Evolutionary conservation across 768 basidiomycete genomes (phyloP).

Genomic region (Imleria badia): DNA sequence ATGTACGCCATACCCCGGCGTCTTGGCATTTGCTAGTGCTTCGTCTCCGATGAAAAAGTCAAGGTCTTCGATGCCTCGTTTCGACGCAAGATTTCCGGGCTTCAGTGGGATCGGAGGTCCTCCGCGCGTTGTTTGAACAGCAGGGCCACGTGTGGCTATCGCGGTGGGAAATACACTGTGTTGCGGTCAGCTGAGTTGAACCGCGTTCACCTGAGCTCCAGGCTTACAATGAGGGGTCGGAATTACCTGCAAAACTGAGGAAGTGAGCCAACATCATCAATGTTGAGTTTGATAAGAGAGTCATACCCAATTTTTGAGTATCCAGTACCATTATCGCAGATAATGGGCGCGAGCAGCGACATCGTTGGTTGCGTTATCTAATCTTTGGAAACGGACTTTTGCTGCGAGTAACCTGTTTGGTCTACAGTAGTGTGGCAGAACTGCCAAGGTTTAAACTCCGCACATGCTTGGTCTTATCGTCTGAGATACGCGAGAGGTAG

Average conservation of each 20-base stretch:
- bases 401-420: no score
- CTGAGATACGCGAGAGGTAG: no score
- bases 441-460: no score
- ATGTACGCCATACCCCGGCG: slow-evolving; percentile 88
- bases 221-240: slow-evolving; percentile 94
- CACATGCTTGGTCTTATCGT: no score
- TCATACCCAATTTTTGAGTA: slow-evolving; percentile 98
- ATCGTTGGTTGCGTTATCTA: slow-evolving; percentile 40
- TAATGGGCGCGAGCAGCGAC: slow-evolving; percentile 89
- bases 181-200: slow-evolving; percentile 4
- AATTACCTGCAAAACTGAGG: slow-evolving; percentile 98
- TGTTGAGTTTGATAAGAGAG: no score
- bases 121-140: slow-evolving; percentile 55
- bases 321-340: slow-evolving; percentile 97
- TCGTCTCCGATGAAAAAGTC: slow-evolving; percentile 99
- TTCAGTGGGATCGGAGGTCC: slow-evolving; percentile 81
- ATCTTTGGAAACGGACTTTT: slow-evolving; percentile 9
- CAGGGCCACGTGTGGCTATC: slow-evolving; percentile 81
- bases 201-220: slow-evolving; percentile 2
- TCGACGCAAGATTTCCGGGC: slow-evolving; percentile 90
- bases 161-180: slow-evolving; percentile 94
- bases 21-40: slow-evolving; percentile 93
- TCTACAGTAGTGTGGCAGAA: no score
- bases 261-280: no score
- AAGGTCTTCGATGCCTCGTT: slow-evolving; percentile 96